Evolutionary conservation across 1,139 yeast species (phyloP), one percentile per base, ranked within the genome.

Genomic region (Pichia sp.): DNA sequence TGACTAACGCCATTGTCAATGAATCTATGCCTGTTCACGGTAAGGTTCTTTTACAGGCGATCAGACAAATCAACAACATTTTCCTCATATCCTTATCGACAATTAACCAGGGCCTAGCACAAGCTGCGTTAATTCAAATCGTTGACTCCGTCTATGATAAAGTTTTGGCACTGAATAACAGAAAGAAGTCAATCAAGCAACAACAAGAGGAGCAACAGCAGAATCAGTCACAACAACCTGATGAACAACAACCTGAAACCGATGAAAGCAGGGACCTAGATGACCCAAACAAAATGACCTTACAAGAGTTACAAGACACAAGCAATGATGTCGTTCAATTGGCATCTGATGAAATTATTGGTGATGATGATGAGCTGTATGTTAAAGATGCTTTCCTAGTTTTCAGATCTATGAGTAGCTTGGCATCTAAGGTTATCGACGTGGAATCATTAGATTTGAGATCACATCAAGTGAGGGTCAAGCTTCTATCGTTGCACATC

Each of bases 301-400:
- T 81, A 19, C 48, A 51, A 29, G 48, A 53, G 21, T 45, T 54
- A 40, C 56, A 54, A 36, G 53, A 49, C 22, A 48, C 72, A 37
- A 64, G 79, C 59, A 82, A 75, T 47, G 80, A 74, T 39, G 80
- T 72, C 34, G 77, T 74, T 37, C 76, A 69, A 35, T 68, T 69
- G 29, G 59, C 71, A 14, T 73, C 72, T 3, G 72, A 68, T 35
- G 82, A 71, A 21, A 51, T 55, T 27, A 47, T 48, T 17, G 71
- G 71, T 6, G 68, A 72, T 24, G 84, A 74, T 36, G 77, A 73
- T 46, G 94, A 86, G 44, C 59, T 80, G 27, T 73, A 71, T 3
- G 78, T 85, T 13, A 88, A 86, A 51, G 99, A 93, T 56, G 97
- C 97, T 0, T 91, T 88, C 53, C 68, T 91, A 47, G 75, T 93